Percentiles rank a stretch among this genome's conserved stretches.
phyloP scores from a whole-genome alignment of 2,329 filamentous ascomycete species.

The Sphaerulina musiva region DNA sequence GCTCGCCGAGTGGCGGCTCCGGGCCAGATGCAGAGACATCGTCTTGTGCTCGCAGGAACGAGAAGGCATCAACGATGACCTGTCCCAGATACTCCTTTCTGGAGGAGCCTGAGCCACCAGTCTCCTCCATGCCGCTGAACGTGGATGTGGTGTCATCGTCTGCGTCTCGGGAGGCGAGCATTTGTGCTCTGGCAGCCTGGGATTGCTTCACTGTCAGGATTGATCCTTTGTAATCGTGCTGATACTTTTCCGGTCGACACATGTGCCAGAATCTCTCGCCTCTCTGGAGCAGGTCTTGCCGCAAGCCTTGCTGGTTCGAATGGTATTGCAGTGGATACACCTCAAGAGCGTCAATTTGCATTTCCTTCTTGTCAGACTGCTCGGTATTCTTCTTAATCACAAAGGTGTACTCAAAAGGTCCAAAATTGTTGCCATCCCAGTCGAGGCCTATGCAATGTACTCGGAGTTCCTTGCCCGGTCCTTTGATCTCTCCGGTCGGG shows the following conservation, averaged over 20 bases:
- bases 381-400: not conserved
- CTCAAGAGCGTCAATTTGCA: constrained; percentile 3
- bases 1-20: no score
- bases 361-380: not conserved
- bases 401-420: constrained; percentile 3
- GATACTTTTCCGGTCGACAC: not conserved
- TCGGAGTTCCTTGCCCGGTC: no score
- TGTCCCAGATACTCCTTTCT: no score
- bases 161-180: no score
- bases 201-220: no score
- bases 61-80: no score
- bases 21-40: no score
- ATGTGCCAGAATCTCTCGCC: not conserved
- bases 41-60: no score
- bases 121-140: no score
- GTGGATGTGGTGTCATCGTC: no score
- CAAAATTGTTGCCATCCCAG: constrained; percentile 11
- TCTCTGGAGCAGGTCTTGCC: not conserved
- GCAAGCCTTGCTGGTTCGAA: not conserved
- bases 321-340: constrained; percentile 4
- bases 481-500: not conserved
- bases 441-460: constrained; percentile 6
- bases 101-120: no score
- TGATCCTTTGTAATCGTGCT: not conserved
- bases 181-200: no score